Percentiles rank a stretch among this genome's conserved stretches.
phyloP scores from a whole-genome alignment of 768 basidiomycete genomes.

The Leccinum uliginosum region DNA sequence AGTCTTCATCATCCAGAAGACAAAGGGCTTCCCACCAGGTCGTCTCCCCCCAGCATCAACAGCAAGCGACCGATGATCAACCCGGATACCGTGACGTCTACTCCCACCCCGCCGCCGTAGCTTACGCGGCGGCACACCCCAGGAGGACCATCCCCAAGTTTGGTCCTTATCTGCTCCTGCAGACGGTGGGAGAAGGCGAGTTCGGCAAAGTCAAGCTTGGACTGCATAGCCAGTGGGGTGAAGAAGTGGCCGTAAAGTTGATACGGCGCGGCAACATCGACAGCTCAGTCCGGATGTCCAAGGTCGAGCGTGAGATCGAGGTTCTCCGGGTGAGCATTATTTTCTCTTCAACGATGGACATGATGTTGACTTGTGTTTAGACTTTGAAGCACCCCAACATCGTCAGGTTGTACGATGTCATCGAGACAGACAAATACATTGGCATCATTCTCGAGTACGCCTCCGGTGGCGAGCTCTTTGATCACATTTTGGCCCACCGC shows the following conservation, averaged over 20 bases:
- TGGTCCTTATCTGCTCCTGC: conserved; percentile 91
- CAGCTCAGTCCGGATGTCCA: conserved; percentile 78
- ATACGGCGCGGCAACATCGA: conserved; percentile 93
- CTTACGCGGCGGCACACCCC: conserved; percentile 80
- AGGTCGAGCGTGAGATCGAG: conserved; percentile 97
- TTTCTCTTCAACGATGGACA: conserved; percentile 1
- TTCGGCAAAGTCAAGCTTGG: conserved; percentile 99
- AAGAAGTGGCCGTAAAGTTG: conserved; percentile 98
- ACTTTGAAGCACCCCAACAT: conserved; percentile 96
- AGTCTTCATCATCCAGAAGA: conserved; percentile 44
- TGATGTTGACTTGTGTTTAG: conserved; percentile 39
- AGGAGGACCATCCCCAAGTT: conserved; percentile 88
- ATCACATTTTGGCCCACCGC: conserved; percentile 96
- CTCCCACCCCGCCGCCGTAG: conserved; percentile 78
- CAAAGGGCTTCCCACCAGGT: conserved; percentile 74
- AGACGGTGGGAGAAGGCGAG: conserved; percentile 97
- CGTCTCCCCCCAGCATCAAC: conserved; percentile 46
- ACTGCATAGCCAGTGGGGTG: conserved; percentile 87
- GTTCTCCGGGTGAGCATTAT: conserved; percentile 73
- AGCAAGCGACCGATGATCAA: conserved; percentile 38
- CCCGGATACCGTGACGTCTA: conserved; percentile 69
- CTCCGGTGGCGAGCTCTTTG: conserved; percentile 96
- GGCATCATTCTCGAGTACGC: conserved; percentile 99
- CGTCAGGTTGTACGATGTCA: conserved; percentile 95
- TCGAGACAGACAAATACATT: conserved; percentile 99